Percentiles rank a stretch among this genome's conserved stretches.
Evolutionary conservation across 495 filamentous ascomycete species (phyloP).

Genomic region (Neohortaea acidophila): DNA sequence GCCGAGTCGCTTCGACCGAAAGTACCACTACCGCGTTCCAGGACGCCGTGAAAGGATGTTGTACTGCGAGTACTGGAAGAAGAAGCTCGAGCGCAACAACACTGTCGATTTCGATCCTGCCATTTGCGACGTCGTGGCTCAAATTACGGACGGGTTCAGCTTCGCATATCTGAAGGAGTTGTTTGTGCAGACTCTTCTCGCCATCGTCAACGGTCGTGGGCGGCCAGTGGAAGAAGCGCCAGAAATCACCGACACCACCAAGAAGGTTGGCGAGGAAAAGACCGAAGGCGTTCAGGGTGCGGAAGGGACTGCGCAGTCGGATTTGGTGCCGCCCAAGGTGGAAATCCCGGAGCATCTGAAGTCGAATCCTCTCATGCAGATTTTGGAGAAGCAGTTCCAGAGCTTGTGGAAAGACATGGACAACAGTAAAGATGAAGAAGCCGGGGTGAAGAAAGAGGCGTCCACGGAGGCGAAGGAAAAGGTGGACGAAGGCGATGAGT

Average conservation of each 20-base stretch:
- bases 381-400: slow-evolving; percentile 18
- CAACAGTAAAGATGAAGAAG: slow-evolving; percentile 11
- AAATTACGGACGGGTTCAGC: slow-evolving; percentile 16
- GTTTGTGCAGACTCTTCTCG: slow-evolving; percentile 19
- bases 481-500: background rate
- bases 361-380: slow-evolving; percentile 17
- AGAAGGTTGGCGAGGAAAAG: slow-evolving; percentile 3
- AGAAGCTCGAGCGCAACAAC: slow-evolving; percentile 19
- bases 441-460: background rate
- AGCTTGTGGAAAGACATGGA: slow-evolving; percentile 23
- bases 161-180: slow-evolving; percentile 23
- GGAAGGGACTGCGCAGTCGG: background rate
- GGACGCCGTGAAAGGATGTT: slow-evolving; percentile 17
- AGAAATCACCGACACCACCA: slow-evolving; percentile 4
- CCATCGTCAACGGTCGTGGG: slow-evolving; percentile 13
- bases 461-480: background rate
- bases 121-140: slow-evolving; percentile 17
- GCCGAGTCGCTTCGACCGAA: slow-evolving; percentile 27
- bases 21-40: slow-evolving; percentile 26
- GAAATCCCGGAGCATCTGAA: slow-evolving; percentile 19
- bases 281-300: slow-evolving; percentile 1
- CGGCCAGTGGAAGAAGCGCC: slow-evolving; percentile 11
- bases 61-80: slow-evolving; percentile 26
- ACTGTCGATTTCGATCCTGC: slow-evolving; percentile 15
- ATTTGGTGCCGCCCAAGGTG: slow-evolving; percentile 10